Conservation (phyloP, 768 basidiomycete species). For the Suillus paluster region DNA sequence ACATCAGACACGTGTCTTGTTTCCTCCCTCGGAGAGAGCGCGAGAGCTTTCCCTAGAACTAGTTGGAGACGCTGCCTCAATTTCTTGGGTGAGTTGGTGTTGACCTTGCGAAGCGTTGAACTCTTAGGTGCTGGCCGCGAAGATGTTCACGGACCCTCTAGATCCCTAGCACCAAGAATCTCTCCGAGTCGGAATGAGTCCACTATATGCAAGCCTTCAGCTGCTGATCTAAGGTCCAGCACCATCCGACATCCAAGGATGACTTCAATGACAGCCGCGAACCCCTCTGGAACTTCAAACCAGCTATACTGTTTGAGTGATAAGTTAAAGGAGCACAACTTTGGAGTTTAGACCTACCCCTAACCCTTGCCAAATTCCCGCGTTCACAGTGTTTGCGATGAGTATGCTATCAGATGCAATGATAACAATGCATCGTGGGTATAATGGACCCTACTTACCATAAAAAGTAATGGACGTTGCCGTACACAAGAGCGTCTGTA, state of each 20-base stretch:
- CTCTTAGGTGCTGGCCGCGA: background rate
- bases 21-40: background rate
- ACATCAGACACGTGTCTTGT: background rate
- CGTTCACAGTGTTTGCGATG: background rate
- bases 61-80: background rate
- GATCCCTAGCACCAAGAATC: background rate
- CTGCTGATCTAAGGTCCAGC: background rate
- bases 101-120: background rate
- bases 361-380: background rate
- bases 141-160: background rate
- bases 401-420: background rate
- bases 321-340: background rate
- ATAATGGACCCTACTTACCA: background rate
- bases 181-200: background rate
- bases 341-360: background rate
- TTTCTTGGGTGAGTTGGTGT: background rate
- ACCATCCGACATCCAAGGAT: conserved; percentile 5
- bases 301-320: background rate
- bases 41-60: background rate
- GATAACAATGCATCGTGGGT: background rate
- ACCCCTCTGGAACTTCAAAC: conserved; percentile 5
- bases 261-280: conserved; percentile 4
- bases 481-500: background rate
- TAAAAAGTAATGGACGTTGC: conserved; percentile 1
- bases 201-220: background rate